Percentiles rank a stretch among this genome's conserved stretches.
Evolutionary conservation across 495 filamentous ascomycete genomes (phyloP).

Genomic region (Cryomyces minteri): DNA sequence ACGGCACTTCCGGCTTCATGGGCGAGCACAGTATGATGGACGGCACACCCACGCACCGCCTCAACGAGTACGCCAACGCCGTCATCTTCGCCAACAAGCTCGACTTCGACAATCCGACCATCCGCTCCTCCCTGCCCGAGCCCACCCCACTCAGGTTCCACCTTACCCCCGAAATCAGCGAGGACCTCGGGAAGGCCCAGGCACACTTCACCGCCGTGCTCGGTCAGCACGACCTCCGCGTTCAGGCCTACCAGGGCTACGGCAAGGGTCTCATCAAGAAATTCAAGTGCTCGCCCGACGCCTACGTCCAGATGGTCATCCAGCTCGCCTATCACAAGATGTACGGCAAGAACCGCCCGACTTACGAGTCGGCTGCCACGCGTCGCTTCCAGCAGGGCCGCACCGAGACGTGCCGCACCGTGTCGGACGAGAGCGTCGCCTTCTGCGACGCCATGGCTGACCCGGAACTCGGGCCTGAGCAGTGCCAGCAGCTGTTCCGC

Average conservation of each 20-base stretch:
- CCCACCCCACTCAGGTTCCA: slow-evolving; percentile 61
- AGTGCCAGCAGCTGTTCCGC: slow-evolving; percentile 55
- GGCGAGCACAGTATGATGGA: slow-evolving; percentile 99
- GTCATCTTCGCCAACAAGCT: slow-evolving; percentile 84
- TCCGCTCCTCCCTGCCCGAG: slow-evolving; percentile 73
- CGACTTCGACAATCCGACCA: slow-evolving; percentile 52
- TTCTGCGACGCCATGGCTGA: slow-evolving; percentile 80
- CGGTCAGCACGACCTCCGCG: slow-evolving; percentile 70
- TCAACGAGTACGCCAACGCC: slow-evolving; percentile 85
- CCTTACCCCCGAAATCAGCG: slow-evolving; percentile 48
- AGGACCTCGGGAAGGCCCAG: slow-evolving; percentile 56
- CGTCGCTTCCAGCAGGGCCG: slow-evolving; percentile 90
- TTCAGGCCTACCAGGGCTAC: slow-evolving; percentile 92
- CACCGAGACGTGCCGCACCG: slow-evolving; percentile 86
- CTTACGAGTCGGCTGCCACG: slow-evolving; percentile 92
- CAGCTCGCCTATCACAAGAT: slow-evolving; percentile 98
- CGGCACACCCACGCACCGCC: slow-evolving; percentile 87
- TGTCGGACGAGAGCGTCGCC: slow-evolving; percentile 80
- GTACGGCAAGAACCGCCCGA: slow-evolving; percentile 95
- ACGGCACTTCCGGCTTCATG: slow-evolving; percentile 93
- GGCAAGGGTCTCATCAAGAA: slow-evolving; percentile 99
- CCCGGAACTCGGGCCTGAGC: slow-evolving; percentile 35
- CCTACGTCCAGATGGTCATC: slow-evolving; percentile 97
- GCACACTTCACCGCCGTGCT: slow-evolving; percentile 66
- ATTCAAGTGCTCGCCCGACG: slow-evolving; percentile 95